A percentile compares a stretch with the other conserved stretches of the same genome.
These are phyloP conservation scores for Lathyrus tuberosus DNA, from an alignment of 306 rosid genomes.

Conservation along the genomic window DNA sequence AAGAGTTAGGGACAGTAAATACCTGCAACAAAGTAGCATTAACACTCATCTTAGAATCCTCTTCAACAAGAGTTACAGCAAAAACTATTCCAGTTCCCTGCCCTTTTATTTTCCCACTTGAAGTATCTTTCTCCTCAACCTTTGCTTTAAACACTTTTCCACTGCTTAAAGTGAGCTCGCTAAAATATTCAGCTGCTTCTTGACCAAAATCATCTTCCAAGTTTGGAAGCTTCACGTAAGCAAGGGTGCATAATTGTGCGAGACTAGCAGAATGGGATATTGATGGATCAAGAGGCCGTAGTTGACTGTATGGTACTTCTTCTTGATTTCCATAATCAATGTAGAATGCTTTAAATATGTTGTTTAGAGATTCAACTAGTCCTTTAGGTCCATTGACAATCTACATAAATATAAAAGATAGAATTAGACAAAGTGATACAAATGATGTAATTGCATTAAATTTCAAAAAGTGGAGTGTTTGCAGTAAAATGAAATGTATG, in stretches of 20 bases:
- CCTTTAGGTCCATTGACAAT: constrained; percentile 88
- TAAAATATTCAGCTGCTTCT: constrained; percentile 87
- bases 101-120: constrained; percentile 87
- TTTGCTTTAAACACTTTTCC: constrained; percentile 81
- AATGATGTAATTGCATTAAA: background rate
- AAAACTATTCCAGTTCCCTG: constrained; percentile 90
- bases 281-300: constrained; percentile 82
- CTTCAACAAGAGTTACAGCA: constrained; percentile 80
- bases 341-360: constrained; percentile 86
- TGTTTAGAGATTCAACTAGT: constrained; percentile 74
- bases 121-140: constrained; percentile 83
- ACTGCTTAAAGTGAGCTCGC: constrained; percentile 66
- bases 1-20: constrained; percentile 5
- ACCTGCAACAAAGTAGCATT: constrained; percentile 94
- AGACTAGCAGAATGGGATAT: constrained; percentile 84
- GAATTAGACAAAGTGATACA: background rate
- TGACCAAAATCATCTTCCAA: constrained; percentile 92
- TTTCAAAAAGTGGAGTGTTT: background rate
- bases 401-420: constrained; percentile 35
- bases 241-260: constrained; percentile 92
- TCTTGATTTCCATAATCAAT: constrained; percentile 97
- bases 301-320: constrained; percentile 62
- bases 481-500: no score
- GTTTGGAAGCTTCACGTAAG: constrained; percentile 75
- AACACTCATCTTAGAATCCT: constrained; percentile 77